Evolutionary conservation across 768 basidiomycete species (phyloP), one percentile per base, ranked within the genome.

Genomic region (Cubamyces lactineus): DNA sequence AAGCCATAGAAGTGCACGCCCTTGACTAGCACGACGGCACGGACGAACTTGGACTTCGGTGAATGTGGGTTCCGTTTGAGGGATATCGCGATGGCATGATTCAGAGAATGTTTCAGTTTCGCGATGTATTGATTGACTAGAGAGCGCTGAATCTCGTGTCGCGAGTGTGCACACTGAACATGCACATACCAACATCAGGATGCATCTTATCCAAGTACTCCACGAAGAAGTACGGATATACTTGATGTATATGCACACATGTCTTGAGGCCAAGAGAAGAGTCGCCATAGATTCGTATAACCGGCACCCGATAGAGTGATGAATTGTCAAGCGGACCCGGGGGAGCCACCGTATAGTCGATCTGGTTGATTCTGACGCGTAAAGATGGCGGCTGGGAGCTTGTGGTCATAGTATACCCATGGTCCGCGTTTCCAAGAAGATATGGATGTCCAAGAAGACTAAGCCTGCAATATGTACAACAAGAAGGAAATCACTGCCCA

Each of bases 1-100:
- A 95, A 98, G 9, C 97, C 96, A 74, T 98, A 98, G 75, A 98
- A 97, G 70, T 91, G 89, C 17, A 94, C 78, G n/a, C 94, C 97
- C 76, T 98, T 98, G 64, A 95, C 92, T 53, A 96, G 80, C 49
- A 93, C 72, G 42, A 97, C 82, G 23, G 87, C 87, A 15, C 92
- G 89, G 61, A 92, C 79, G 70, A 81, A 88, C 67, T 83, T 84
- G 17, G 85, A 82, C 47, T 77, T 82, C 5, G 76, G 74, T 1
- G 84, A 84, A 9, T 80, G 70, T 0, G 89, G 89, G 58, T 91
- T 85, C 26, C 87, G 87, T 69, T 88, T 88, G 67, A 94, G 74
- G 4, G 93, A 92, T 48, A 94, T 75, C 1, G 89, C 88, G 66
- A 98, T 85, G 1, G 95, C 95, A 68, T 89, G 85, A 69, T 98